Base-by-base conservation (phyloP, 78 protist species). In the Dictyostelium purpureum region DNA sequence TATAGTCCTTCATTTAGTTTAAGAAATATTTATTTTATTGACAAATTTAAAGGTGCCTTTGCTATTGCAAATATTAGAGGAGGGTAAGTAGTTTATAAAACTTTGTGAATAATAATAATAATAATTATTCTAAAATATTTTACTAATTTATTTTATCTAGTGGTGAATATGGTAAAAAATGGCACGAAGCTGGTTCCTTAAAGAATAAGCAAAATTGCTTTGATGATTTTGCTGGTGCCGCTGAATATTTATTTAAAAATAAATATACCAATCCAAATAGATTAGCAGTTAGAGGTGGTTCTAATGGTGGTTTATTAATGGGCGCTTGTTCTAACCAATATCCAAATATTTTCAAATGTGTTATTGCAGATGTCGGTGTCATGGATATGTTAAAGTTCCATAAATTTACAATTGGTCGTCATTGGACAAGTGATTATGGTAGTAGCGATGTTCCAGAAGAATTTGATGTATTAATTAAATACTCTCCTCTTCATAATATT, bases 321-420 rank as follows among this genome's bases (percentile, higher is more conserved):
- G 99, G 87, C 24, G 99, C 99, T 0, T 37, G 87, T 28, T 19
- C 85, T 42, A 98, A 97, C 65, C 98, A 95, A 79, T 28, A 88
- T 2, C 99, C 99, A 0, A 97, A 97, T 2, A 89, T 98, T 11
- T 98, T 97, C 18, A 96, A 95, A 4, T 77, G 89, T 38, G 40
- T n/a, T 7, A 33, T 67, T 59, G 52, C 63, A 0, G 92, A 59
- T 14, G 96, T 89, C n/a, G 94, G 98, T 21, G 98, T 97, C 7
- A 33, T 96, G 71, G 98, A 98, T 79, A 98, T 98, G 99, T 78
- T 97, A 14, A 57, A 93, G 52, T 98, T 96, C 79, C 99, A 98
- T 87, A 93, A 96, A 76, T 97, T 96, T 75, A 94, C 99, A 10
- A 95, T 98, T 69, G 99, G 99, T 40, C 19, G 56, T 31, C 95